Base-by-base conservation (phyloP, 2,329 filamentous ascomycete genomes). In the Fusarium mangiferae region DNA sequence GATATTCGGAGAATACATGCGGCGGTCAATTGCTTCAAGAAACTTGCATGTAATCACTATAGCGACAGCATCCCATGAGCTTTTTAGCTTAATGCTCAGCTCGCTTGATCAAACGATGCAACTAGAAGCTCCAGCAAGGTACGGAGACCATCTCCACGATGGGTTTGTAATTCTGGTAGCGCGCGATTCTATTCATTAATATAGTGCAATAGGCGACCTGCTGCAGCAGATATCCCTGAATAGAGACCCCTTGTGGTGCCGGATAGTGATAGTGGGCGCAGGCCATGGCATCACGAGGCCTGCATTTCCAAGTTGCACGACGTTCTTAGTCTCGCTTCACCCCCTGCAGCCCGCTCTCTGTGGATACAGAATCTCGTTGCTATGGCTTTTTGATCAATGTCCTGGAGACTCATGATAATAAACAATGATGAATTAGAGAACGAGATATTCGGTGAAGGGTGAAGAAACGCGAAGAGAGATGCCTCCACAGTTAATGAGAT, bases 221-320 rank as follows among this genome's bases (percentile, higher is more conserved):
- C 57, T 74, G 46, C 59, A 69, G 68, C 56, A 69, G 30, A 74
- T 54, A 68, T 73, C 71, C 70, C 59, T 74, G 65, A 33, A 60
- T 54, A 35, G 48, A 36, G n/a, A 48, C 67, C 59, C 72, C 58
- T 72, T 65, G 67, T 48, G 56, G 59, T 66, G 55, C 33, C 48
- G 51, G 41, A 49, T 54, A 69, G 68, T 59, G 49, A 55, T 57
- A 72, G 72, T 72, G 68, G 72, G 56, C 49, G 70, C 61, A 73
- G 71, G 42, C 66, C 59, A 75, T 62, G 28, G 60, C 72, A 75
- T 74, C 72, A 74, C 72, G 68, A 69, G 72, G 72, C 72, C 65
- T 75, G 68, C 72, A 75, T 74, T 69, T 73, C 45, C 72, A 69
- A 74, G 72, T 75, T 74, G 54, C 58, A 66, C 72, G 48, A 73